phyloP scores from a whole-genome alignment of 306 rosid species.

The Senna siamea region DNA sequence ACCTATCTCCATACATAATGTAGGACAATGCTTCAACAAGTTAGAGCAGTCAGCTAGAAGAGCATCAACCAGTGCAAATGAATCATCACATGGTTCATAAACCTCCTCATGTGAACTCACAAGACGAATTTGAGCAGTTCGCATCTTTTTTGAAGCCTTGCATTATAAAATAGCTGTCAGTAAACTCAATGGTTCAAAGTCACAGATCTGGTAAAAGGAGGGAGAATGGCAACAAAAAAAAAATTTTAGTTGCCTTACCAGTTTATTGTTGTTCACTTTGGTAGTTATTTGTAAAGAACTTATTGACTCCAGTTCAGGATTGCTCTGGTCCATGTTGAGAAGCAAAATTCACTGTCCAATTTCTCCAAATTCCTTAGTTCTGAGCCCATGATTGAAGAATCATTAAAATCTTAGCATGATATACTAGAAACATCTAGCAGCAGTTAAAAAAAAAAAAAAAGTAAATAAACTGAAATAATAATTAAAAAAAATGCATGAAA shows the following conservation, averaged over 20 bases:
- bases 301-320: conserved; percentile 29
- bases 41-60: conserved; percentile 77
- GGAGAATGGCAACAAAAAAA: conserved; percentile 27
- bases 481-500: not conserved
- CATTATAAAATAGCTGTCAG: conserved; percentile 27
- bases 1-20: conserved; percentile 85
- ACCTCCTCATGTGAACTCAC: conserved; percentile 87
- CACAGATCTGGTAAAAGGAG: conserved; percentile 5
- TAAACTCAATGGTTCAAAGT: conserved; percentile 16
- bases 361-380: conserved; percentile 36
- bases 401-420: not conserved
- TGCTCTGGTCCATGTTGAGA: conserved; percentile 32
- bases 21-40: conserved; percentile 69
- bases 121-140: conserved; percentile 82
- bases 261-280: conserved; percentile 33
- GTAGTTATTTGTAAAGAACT: not conserved
- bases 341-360: conserved; percentile 25
- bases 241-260: conserved; percentile 33
- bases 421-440: not conserved
- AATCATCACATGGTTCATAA: conserved; percentile 96
- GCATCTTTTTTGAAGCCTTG: conserved; percentile 54
- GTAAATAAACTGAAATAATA: not conserved
- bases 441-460: not conserved
- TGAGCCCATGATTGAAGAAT: conserved; percentile 28
- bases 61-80: conserved; percentile 94